A percentile compares a stretch with the other conserved stretches of the same genome.
Evolutionary conservation across 2,329 filamentous ascomycete genomes (phyloP).

Genomic region (Ceratocystis cacaofunesta): DNA sequence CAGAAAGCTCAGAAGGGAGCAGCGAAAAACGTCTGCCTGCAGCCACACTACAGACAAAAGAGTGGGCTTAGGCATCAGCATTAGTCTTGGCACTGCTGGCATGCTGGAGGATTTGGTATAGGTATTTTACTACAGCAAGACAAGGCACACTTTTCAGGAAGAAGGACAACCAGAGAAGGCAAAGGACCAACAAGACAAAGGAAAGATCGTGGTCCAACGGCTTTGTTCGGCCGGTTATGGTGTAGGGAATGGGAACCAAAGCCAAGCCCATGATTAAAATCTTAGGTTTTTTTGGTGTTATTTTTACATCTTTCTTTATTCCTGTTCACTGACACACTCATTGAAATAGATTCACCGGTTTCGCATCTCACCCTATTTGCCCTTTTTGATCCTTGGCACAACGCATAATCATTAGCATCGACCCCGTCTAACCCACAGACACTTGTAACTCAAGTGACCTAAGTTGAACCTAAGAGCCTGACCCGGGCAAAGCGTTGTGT

Average conservation of each 20-base stretch:
- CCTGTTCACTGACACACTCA: no score
- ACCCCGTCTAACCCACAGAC: neutral
- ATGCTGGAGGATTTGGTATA: slow-evolving; percentile 1
- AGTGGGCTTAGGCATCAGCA: slow-evolving; percentile 1
- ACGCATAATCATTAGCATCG: neutral
- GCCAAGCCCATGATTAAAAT: neutral
- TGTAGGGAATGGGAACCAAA: neutral
- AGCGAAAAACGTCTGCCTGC: neutral
- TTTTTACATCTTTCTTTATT: no score
- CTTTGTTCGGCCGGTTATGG: neutral
- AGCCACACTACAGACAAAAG: neutral
- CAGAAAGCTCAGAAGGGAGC: no score
- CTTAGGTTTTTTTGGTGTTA: neutral
- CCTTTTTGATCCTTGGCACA: neutral
- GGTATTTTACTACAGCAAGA: neutral
- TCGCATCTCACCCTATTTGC: neutral
- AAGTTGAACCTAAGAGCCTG: neutral
- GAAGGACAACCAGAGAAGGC: neutral
- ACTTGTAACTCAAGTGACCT: neutral
- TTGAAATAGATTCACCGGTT: neutral
- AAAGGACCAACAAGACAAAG: neutral
- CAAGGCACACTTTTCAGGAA: neutral
- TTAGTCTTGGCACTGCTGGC: neutral
- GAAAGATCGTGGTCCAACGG: neutral
- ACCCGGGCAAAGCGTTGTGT: neutral